Conservation (phyloP, 1,284 basidiomycete species). For the Boletus hoseneyae region DNA sequence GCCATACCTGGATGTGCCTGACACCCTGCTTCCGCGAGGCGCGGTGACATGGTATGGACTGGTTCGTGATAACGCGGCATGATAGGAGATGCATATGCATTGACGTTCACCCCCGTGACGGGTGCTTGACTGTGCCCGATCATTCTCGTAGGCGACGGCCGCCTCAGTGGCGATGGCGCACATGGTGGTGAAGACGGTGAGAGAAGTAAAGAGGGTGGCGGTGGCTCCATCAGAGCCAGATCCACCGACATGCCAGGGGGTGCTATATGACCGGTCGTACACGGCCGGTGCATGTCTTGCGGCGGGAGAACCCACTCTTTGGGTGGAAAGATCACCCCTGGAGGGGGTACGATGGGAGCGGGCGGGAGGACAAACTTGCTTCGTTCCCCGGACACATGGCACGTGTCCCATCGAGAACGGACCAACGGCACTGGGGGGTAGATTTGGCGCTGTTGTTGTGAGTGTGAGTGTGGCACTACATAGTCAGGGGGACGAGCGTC, state of each 20-base stretch:
- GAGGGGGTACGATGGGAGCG: constrained; percentile 24
- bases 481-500: constrained; percentile 15
- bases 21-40: constrained; percentile 26
- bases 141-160: constrained; percentile 13
- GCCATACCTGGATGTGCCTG: constrained; percentile 21
- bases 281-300: constrained; percentile 16
- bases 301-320: constrained; percentile 21
- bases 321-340: constrained; percentile 26
- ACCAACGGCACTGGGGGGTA: constrained; percentile 1
- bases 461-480: constrained; percentile 12
- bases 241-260: constrained; percentile 7
- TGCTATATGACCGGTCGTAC: constrained; percentile 1
- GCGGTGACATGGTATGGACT: constrained; percentile 6
- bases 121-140: constrained; percentile 12
- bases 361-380: constrained; percentile 6
- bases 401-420: constrained; percentile 17
- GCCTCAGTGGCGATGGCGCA: constrained; percentile 13
- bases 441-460: constrained; percentile 11
- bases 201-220: constrained; percentile 19
- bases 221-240: constrained; percentile 11
- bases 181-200: constrained; percentile 14
- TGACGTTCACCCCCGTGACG: constrained; percentile 12
- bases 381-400: constrained; percentile 9
- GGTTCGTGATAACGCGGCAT: constrained; percentile 23
- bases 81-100: constrained; percentile 12